Base-by-base conservation (phyloP, 352 stramenopile species). In the Halophytophthora polymorphica region DNA sequence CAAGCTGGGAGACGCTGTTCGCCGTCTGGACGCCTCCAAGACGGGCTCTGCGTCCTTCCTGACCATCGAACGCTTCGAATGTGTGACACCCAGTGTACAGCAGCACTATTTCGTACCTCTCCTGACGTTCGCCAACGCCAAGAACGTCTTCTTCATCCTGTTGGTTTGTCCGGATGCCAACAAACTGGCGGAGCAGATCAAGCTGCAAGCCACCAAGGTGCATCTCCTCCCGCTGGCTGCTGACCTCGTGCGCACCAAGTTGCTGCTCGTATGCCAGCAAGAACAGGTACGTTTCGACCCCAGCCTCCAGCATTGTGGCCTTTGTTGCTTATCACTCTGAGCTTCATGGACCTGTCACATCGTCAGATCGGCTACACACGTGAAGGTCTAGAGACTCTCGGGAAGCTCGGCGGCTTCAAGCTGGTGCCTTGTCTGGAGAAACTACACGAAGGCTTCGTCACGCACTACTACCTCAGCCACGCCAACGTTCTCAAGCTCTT, bases 141-240 rank as follows among this genome's bases (percentile, higher is more conserved):
- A 83, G 38, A 69, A 56, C 34, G 61, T 83, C 18, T 90, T 82
- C 48, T 54, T 81, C 3, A 68, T 89, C 46, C 41, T 88, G 23
- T 53, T 85, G 10, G 49, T 86, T 2, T 53, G 51, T 8, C 78
- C 81, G 0, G 78, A 92, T 47, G 50, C 53, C 4, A 78, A 38
- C 29, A 83, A 83, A 42, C 53, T 92, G 2, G 64, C 75, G 0
- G 81, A 92, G 13, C 78, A 88, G 47, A 62, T 89, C 33, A 79
- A 73, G 37, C 53, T 70, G 14, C 61, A 65, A 31, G 47, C 73
- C 0, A 45, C 50, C 6, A 55, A 57, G 22, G 53, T 90, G 4
- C 70, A 84, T 25, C 50, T 92, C 14, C 50, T 52, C 6, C 39
- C 61, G 1, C 61, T 88, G 12, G 50, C 62, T 2, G 46, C 69